phyloP scores from a whole-genome alignment of 2,329 filamentous ascomycete genomes.

The Rutstroemia sp. region DNA sequence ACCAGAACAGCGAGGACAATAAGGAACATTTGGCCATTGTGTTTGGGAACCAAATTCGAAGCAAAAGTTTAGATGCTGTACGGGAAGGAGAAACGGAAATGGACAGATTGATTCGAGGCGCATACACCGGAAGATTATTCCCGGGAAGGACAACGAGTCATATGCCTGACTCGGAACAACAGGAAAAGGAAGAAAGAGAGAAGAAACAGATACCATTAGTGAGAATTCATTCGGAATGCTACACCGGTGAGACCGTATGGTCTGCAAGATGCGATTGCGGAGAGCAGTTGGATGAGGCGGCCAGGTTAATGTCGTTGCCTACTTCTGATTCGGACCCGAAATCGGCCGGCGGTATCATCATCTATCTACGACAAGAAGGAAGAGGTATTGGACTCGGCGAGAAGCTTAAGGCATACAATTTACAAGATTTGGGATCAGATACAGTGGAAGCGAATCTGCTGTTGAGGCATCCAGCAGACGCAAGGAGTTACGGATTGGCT shows the following conservation, averaged over 20 bases:
- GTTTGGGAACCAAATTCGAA: constrained; percentile 80
- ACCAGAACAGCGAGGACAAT: constrained; percentile 84
- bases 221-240: constrained; percentile 95
- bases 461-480: constrained; percentile 87
- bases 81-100: constrained; percentile 74
- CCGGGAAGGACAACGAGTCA: constrained; percentile 65
- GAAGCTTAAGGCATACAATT: constrained; percentile 96
- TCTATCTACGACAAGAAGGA: constrained; percentile 93
- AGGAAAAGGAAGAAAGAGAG: constrained; percentile 1
- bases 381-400: constrained; percentile 90
- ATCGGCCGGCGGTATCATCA: constrained; percentile 71
- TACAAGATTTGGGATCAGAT: constrained; percentile 94
- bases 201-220: constrained; percentile 55
- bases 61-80: constrained; percentile 61
- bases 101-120: constrained; percentile 88
- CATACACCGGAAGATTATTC: constrained; percentile 81
- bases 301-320: constrained; percentile 79
- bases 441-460: constrained; percentile 94
- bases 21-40: constrained; percentile 98
- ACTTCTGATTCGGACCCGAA: constrained; percentile 32
- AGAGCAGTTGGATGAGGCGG: constrained; percentile 94
- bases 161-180: constrained; percentile 6
- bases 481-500: constrained; percentile 89
- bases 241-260: constrained; percentile 98
- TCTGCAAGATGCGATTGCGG: constrained; percentile 96